A percentile compares a stretch with the other conserved stretches of the same genome.
These are phyloP conservation scores for Daldinia childiae DNA, from an alignment of 495 filamentous ascomycete genomes.

Conservation along the genomic window DNA sequence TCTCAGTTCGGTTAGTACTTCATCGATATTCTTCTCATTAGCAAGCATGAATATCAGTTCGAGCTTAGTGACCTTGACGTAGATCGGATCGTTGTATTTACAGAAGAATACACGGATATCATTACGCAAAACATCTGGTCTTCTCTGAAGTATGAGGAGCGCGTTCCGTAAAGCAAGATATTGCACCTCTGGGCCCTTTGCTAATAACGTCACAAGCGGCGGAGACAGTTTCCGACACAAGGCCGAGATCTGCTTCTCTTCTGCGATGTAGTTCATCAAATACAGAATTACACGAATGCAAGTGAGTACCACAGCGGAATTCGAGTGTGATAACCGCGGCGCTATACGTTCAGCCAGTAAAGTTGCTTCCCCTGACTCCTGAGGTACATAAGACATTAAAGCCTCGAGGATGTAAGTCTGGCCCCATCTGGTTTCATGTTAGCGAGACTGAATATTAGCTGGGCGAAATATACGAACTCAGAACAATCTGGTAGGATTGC, in stretches of 20 bases:
- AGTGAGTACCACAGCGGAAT: slow-evolving; percentile 95
- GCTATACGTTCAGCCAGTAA: slow-evolving; percentile 93
- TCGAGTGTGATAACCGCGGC: slow-evolving; percentile 92
- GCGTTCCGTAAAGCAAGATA: slow-evolving; percentile 96
- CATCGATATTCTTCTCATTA: slow-evolving; percentile 93
- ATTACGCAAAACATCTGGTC: slow-evolving; percentile 93
- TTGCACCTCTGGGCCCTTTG: slow-evolving; percentile 97
- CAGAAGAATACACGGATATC: slow-evolving; percentile 99
- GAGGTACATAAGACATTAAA: slow-evolving; percentile 97
- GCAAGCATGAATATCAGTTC: slow-evolving; percentile 99
- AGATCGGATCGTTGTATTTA: slow-evolving; percentile 99
- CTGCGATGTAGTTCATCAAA: slow-evolving; percentile 98
- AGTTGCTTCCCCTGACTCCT: slow-evolving; percentile 85
- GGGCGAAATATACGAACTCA: slow-evolving; percentile 69
- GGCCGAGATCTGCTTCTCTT: slow-evolving; percentile 87
- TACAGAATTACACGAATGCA: slow-evolving; percentile 96
- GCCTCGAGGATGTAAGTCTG: slow-evolving; percentile 99
- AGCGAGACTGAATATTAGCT: slow-evolving; percentile 23
- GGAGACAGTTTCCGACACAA: slow-evolving; percentile 95
- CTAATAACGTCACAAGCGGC: slow-evolving; percentile 91
- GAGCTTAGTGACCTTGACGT: slow-evolving; percentile 99
- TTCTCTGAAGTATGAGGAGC: slow-evolving; percentile 88
- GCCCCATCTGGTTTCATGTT: slow-evolving; percentile 77
- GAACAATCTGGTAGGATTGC: slow-evolving; percentile 97
- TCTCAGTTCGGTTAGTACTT: slow-evolving; percentile 91